Evolutionary conservation across 495 filamentous ascomycete species (phyloP), one percentile per base, ranked within the genome.

Genomic region (Hypoxylon cercidicola): DNA sequence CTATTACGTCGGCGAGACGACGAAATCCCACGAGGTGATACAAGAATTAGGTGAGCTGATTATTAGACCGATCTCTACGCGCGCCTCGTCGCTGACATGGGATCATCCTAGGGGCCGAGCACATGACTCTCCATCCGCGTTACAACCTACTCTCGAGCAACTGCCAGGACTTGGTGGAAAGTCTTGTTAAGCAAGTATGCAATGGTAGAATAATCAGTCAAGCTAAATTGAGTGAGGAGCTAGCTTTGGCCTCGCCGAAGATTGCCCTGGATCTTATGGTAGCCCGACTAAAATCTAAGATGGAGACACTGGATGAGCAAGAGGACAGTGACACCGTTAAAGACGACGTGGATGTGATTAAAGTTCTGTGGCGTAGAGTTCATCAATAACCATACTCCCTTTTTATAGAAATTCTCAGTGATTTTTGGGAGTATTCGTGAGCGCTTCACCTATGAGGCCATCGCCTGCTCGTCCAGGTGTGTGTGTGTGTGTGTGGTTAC

Each of bases 141-240:
- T 70, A 70, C 23, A 50, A 70, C 23, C 49, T 70, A 4, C 37
- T 70, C 16, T 56, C 68, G 20, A 67, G 54, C 41, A 70, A 70
- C 34, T 70, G 68, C 19, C 68, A 70, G 41, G 59, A 70, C 30
- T n/a, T 70, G 47, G 68, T 61, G 12, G 68, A 70, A 49, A 51
- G 25, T 12, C 55, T 71, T 1, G 64, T 71, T 32, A 64, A 35
- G 30, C 32, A 64, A 21, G 15, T 71, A 34, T 71, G 68, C 30
- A 34, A 71, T 18, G 64, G 64, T 10, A 68, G 37, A 53, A 47
- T 63, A 1, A 64, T 71, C 16, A 65, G 64, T 18, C 64, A 64
- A 58, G 56, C 64, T 9, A 71, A 68, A 40, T 23, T 71, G 20
- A 53, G 56, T 9, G 68, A 71, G 10, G 64, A 71, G 45, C 19